Conservation (phyloP, 192 early-diverging fungal species). For the Chytriomyces hyalinus region DNA sequence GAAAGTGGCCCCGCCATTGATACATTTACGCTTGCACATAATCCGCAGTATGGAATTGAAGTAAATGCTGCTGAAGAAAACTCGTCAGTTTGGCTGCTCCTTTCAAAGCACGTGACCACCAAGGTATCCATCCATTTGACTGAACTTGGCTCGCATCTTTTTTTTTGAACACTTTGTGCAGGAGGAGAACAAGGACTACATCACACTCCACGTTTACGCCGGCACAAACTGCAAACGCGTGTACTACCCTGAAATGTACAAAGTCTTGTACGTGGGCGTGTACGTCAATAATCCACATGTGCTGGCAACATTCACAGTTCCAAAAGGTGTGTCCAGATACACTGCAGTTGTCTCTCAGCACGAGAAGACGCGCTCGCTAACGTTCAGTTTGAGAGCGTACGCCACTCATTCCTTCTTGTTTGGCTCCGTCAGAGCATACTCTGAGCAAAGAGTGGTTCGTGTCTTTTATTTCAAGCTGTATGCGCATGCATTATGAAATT, state of each 20-base stretch:
- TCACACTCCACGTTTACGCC: constrained; percentile 85
- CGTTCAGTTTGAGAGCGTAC: constrained; percentile 77
- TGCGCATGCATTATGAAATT: not conserved
- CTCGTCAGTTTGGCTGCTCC: constrained; percentile 74
- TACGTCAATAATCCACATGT: constrained; percentile 76
- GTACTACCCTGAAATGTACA: constrained; percentile 65
- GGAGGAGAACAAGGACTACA: constrained; percentile 86
- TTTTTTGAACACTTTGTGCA: constrained; percentile 20
- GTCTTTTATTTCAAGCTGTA: not conserved
- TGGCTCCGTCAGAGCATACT: constrained; percentile 64
- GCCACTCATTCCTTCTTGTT: constrained; percentile 69
- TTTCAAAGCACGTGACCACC: constrained; percentile 82
- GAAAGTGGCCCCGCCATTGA: constrained; percentile 42
- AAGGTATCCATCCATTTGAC: constrained; percentile 38
- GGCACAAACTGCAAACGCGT: constrained; percentile 65
- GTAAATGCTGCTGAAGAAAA: constrained; percentile 59
- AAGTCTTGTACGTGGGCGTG: constrained; percentile 70
- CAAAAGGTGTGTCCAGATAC: constrained; percentile 58
- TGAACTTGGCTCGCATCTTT: too few relatives aligned
- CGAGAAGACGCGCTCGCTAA: constrained; percentile 69
- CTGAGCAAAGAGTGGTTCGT: constrained; percentile 60
- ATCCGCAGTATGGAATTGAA: constrained; percentile 75
- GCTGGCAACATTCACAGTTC: constrained; percentile 60
- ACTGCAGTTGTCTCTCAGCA: constrained; percentile 85
- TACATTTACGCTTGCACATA: constrained; percentile 68